A percentile compares a stretch with the other conserved stretches of the same genome.
Conservation (phyloP, 2,329 filamentous ascomycete species). For the Pseudocercospora pini-densiflorae region DNA sequence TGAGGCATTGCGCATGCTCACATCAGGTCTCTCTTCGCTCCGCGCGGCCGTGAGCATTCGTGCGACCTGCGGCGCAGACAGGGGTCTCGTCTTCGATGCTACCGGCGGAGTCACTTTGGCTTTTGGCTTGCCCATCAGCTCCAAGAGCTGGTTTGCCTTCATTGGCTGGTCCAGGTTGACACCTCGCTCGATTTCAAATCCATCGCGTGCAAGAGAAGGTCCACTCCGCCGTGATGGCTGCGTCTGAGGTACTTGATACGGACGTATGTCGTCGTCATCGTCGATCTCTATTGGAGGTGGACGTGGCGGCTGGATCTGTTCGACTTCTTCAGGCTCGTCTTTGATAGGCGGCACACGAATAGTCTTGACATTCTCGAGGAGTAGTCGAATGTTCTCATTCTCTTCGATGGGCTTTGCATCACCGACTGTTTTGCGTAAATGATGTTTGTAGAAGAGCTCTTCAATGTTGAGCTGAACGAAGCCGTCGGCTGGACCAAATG, state of each 20-base stretch:
- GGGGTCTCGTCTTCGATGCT: background rate
- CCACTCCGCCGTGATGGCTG: slow-evolving; percentile 1
- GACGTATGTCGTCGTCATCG: background rate
- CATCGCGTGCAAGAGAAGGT: slow-evolving; percentile 31
- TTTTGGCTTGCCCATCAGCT: background rate
- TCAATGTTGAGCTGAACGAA: slow-evolving; percentile 35
- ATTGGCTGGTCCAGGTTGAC: slow-evolving; percentile 35
- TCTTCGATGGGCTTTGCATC: slow-evolving; percentile 27
- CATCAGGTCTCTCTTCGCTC: background rate
- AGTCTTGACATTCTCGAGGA: slow-evolving; percentile 29
- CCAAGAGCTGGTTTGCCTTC: slow-evolving; percentile 5
- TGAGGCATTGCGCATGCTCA: background rate
- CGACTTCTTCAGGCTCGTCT: slow-evolving; percentile 13
- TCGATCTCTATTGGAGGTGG: background rate
- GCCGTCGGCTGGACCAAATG: slow-evolving; percentile 32
- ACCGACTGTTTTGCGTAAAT: slow-evolving; percentile 32
- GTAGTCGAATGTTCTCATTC: slow-evolving; percentile 19
- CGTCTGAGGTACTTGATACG: background rate
- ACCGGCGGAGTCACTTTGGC: background rate
- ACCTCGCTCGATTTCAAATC: slow-evolving; percentile 32
- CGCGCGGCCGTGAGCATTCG: background rate
- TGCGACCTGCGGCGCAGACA: background rate
- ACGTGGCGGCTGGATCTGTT: background rate
- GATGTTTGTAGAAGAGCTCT: slow-evolving; percentile 34
- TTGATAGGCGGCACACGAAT: slow-evolving; percentile 24